Conservation (phyloP, 2,329 filamentous ascomycete genomes). For the Nannizzia gypsea region DNA sequence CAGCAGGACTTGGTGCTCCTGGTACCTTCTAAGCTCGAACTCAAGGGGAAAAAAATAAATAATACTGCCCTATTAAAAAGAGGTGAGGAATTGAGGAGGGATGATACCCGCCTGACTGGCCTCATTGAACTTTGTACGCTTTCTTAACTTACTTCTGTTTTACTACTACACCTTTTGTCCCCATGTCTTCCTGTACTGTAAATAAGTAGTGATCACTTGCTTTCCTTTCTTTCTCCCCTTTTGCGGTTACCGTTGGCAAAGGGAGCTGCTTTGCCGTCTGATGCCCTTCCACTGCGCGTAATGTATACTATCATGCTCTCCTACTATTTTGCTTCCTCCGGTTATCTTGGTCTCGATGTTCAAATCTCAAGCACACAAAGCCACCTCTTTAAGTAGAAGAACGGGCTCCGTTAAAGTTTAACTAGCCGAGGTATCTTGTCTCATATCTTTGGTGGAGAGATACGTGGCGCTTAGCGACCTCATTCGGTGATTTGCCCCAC, state of each 20-base stretch:
- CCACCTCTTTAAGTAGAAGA: not conserved
- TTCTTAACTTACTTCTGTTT: not conserved
- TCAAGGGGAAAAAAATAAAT: not conserved
- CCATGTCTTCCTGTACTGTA: not conserved
- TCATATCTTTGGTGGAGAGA: not conserved
- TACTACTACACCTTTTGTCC: not conserved
- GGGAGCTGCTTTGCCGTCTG: not conserved
- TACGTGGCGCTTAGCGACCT: not conserved
- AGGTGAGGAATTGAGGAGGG: not conserved
- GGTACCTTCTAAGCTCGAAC: not conserved
- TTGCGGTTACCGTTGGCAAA: not conserved
- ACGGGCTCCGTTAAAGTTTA: not conserved
- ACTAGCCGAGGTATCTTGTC: not conserved
- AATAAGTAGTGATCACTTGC: not conserved
- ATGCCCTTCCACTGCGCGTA: not conserved
- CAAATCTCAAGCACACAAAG: not conserved
- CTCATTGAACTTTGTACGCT: not conserved
- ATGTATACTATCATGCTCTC: not conserved
- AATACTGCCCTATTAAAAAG: not conserved
- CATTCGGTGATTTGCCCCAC: not conserved
- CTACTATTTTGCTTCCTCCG: not conserved
- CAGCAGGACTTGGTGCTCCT: slow-evolving; percentile 22
- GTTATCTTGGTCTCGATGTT: not conserved
- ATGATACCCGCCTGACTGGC: not conserved
- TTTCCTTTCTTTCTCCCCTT: not conserved